Evolutionary conservation across 768 basidiomycete genomes (phyloP), one percentile per base, ranked within the genome.

Genomic region (Phylloporus sp.): DNA sequence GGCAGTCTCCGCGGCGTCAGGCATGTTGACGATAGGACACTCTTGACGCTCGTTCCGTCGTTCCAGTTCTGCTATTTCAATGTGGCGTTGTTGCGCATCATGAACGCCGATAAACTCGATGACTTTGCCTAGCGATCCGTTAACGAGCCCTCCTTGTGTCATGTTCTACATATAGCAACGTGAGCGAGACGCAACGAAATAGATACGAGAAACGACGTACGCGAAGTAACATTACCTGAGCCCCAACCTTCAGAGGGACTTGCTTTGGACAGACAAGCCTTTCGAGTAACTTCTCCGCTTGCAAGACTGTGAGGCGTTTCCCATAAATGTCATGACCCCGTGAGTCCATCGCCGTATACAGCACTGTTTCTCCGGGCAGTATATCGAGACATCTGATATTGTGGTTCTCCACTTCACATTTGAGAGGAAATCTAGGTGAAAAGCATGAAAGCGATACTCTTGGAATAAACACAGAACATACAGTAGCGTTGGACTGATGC

Each of bases 81-180:
- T 64, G 34, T 55, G 46, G 16, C 59, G 57, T 11, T 44, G 1
- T 28, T 55, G 55, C 2, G 73, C 73, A 8, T 73, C 69, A 20
- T 60, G 65, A 24, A 56, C 18, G 16, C 59, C 41, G 23, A 63
- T 54, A 47, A 75, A 73, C 23, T 67, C 69, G 7, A 64, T 29
- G 18, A 99, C 80, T 41, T 80, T 84, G 11, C 95, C 97, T 72
- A 97, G 85, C 44, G 85, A 91, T 0, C 95, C 95, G 61, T 99
- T 99, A 47, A 97, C 97, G 24, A 73, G 63, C 20, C 23, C 43
- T 1, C 66, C 67, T 53, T 69, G 62, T 1, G 39, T 26, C 49
- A 69, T 61, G 49, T 73, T 73, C 73, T 73, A 26, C 13, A 39
- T 38, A 26, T 11, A 10, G 22, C 8, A n/a, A 39, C 24, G 34